These are phyloP conservation scores for Macadamia tetraphylla DNA, from an alignment of 164 flowering plant species.

Conservation along the genomic window DNA sequence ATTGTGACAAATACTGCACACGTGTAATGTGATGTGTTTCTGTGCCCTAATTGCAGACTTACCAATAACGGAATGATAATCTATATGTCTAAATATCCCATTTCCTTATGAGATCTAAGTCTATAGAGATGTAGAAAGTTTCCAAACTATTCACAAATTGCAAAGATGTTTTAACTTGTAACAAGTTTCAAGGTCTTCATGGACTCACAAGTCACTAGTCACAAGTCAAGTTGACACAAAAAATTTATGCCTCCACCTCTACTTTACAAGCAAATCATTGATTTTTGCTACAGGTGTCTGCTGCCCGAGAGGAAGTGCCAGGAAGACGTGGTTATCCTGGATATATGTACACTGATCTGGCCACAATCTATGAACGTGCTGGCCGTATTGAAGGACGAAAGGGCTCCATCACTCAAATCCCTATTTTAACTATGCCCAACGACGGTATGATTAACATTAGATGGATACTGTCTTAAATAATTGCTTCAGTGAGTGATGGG, in stretches of 20 bases:
- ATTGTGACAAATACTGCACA: too few relatives aligned
- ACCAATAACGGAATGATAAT: background rate
- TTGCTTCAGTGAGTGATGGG: background rate
- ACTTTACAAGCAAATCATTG: background rate
- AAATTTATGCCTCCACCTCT: background rate
- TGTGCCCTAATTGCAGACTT: background rate
- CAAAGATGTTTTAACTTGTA: too few relatives aligned
- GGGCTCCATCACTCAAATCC: slow-evolving; percentile 97
- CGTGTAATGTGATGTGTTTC: too few relatives aligned
- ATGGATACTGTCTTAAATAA: background rate
- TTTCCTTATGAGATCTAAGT: too few relatives aligned
- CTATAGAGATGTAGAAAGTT: too few relatives aligned
- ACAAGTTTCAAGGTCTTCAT: background rate
- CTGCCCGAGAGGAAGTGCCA: slow-evolving; percentile 99
- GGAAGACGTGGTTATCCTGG: slow-evolving; percentile 99
- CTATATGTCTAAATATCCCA: too few relatives aligned
- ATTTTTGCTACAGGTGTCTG: slow-evolving; percentile 71
- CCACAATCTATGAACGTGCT: slow-evolving; percentile 96
- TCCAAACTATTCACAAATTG: too few relatives aligned
- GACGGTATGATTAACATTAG: slow-evolving; percentile 49
- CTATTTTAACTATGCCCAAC: slow-evolving; percentile 96
- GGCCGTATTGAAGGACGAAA: slow-evolving; percentile 96
- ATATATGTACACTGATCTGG: slow-evolving; percentile 97
- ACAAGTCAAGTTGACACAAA: background rate
- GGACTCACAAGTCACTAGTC: background rate